Conservation (phyloP, 2,329 filamentous ascomycete species). For the Xylariaceae sp. region DNA sequence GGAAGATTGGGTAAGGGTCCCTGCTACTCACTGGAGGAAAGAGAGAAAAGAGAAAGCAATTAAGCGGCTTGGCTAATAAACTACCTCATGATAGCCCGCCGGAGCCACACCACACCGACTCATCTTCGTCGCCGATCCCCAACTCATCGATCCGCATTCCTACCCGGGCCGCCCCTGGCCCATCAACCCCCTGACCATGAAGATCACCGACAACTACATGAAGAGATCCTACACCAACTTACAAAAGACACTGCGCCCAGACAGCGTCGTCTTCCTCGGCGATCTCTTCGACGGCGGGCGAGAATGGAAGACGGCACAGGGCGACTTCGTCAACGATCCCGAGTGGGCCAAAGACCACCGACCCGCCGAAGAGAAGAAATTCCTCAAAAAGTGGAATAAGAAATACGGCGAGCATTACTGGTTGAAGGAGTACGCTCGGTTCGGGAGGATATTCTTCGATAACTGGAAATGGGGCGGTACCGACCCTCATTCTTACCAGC, state of each 20-base stretch:
- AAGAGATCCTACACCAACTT: conserved; percentile 76
- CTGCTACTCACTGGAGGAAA: neutral
- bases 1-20: conserved; percentile 78
- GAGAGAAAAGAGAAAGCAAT: conserved; percentile 2
- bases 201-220: conserved; percentile 84
- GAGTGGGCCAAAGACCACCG: conserved; percentile 52
- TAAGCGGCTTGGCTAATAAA: conserved; percentile 7
- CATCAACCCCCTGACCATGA: conserved; percentile 49
- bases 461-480: conserved; percentile 59
- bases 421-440: conserved; percentile 81
- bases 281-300: conserved; percentile 94
- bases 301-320: conserved; percentile 78
- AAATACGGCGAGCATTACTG: conserved; percentile 80
- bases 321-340: conserved; percentile 55
- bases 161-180: conserved; percentile 75
- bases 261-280: conserved; percentile 85
- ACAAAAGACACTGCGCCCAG: conserved; percentile 71
- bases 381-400: conserved; percentile 63
- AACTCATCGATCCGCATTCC: conserved; percentile 91
- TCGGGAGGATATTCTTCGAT: conserved; percentile 78
- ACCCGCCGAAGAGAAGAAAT: conserved; percentile 48
- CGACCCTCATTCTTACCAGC: conserved; percentile 53
- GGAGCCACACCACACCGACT: conserved; percentile 78
- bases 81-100: conserved; percentile 54
- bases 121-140: conserved; percentile 82